These are phyloP conservation scores for Mycocentrospora acerina DNA, from an alignment of 2,329 filamentous ascomycete genomes.

Conservation along the genomic window DNA sequence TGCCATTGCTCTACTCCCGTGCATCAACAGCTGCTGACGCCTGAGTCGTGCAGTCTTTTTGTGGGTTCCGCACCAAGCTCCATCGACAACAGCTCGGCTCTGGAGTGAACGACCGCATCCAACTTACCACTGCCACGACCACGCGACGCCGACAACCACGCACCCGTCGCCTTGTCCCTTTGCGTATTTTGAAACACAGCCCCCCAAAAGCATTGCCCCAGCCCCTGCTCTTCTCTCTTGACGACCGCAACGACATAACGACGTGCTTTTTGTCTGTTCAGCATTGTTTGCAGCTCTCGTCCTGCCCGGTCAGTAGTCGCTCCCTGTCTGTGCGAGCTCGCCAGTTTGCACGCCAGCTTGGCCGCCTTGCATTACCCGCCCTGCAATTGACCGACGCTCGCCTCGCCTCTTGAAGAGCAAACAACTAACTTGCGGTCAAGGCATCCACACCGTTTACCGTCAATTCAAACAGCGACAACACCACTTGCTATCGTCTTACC, in stretches of 20 bases:
- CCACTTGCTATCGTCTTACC: slow-evolving; percentile 28
- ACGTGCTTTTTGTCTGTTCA: slow-evolving; percentile 41
- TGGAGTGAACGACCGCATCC: slow-evolving; percentile 32
- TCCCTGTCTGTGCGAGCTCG: slow-evolving; percentile 9
- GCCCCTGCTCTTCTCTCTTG: slow-evolving; percentile 25
- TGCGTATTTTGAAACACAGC: slow-evolving; percentile 35
- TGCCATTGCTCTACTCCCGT: slow-evolving; percentile 9
- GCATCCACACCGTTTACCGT: slow-evolving; percentile 18
- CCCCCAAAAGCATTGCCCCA: slow-evolving; percentile 33
- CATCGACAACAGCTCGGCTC: slow-evolving; percentile 34
- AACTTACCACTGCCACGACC: slow-evolving; percentile 30
- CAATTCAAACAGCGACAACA: slow-evolving; percentile 5
- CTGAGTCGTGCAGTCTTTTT: slow-evolving; percentile 25
- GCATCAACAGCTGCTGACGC: slow-evolving; percentile 26
- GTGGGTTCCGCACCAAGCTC: slow-evolving; percentile 26
- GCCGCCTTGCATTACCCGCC: slow-evolving; percentile 24
- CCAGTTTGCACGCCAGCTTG: slow-evolving; percentile 37
- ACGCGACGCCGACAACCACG: slow-evolving; percentile 19
- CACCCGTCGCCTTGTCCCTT: slow-evolving; percentile 30
- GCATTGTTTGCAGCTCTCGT: slow-evolving; percentile 45
- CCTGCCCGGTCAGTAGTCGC: slow-evolving; percentile 18
- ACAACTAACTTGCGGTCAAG: slow-evolving; percentile 41
- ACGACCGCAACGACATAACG: slow-evolving; percentile 46
- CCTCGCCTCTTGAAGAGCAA: slow-evolving; percentile 26
- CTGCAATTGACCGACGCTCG: slow-evolving; percentile 24